These are phyloP conservation scores for Trichoderma breve DNA, from an alignment of 2,329 filamentous ascomycete species.

Conservation along the genomic window DNA sequence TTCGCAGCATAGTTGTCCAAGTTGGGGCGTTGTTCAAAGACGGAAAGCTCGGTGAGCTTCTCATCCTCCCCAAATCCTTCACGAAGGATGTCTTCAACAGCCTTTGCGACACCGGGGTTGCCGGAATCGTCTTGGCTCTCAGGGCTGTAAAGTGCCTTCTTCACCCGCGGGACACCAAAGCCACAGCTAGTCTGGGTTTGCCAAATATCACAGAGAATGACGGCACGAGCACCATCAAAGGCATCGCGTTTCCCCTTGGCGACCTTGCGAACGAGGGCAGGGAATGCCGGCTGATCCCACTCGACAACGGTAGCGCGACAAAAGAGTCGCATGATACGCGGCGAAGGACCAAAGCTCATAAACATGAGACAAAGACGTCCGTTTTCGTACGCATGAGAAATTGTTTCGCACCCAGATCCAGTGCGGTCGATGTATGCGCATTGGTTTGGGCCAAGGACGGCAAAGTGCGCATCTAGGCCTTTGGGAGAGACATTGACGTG, in stretches of 20 bases:
- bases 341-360: slow-evolving; percentile 59
- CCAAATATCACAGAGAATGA: slow-evolving; percentile 61
- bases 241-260: slow-evolving; percentile 35
- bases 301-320: slow-evolving; percentile 60
- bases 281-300: slow-evolving; percentile 52
- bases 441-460: slow-evolving; percentile 56
- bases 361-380: slow-evolving; percentile 74
- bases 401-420: slow-evolving; percentile 73
- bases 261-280: slow-evolving; percentile 45
- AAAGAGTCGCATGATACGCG: slow-evolving; percentile 64
- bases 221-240: slow-evolving; percentile 54
- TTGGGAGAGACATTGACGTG: slow-evolving; percentile 80
- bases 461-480: slow-evolving; percentile 63
- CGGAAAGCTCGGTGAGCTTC: slow-evolving; percentile 37
- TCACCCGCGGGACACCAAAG: slow-evolving; percentile 59
- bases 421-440: slow-evolving; percentile 72
- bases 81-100: slow-evolving; percentile 29
- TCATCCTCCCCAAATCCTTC: slow-evolving; percentile 25
- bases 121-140: slow-evolving; percentile 20
- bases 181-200: slow-evolving; percentile 68
- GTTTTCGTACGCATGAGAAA: slow-evolving; percentile 74
- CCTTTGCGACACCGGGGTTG: not conserved
- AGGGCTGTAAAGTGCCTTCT: slow-evolving; percentile 38
- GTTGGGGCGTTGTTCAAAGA: slow-evolving; percentile 55
- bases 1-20: slow-evolving; percentile 52